Base-by-base conservation (phyloP, 2,329 filamentous ascomycete species). In the Apiospora marii region DNA sequence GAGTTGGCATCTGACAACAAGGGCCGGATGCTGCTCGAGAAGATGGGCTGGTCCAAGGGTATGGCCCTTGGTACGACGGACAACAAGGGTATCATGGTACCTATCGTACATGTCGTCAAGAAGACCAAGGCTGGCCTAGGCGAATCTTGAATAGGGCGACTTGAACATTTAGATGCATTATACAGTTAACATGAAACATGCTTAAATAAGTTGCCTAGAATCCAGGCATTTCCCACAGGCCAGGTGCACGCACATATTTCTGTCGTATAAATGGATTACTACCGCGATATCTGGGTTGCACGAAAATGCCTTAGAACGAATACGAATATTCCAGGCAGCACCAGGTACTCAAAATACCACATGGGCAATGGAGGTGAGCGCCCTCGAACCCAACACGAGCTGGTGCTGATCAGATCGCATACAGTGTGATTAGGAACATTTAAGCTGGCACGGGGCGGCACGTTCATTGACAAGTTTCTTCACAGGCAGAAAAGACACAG, bases 1-100 rank as follows among this genome's bases (percentile, higher is more conserved):
- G 95, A 98, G 81, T 87, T 99, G 44, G 93, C 94, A 0, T 85
- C 87, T 5, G 93, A 93, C 70, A 98, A 98, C 80, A 94, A 91
- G 76, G 96, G 96, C 14, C 90, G 94, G 69, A 90, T 91, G 3
- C 93, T 99, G 91, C 84, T 99, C 75, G 94, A 97, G 84, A 98
- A 96, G 84, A 98, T 98, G 96, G 96, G 96, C 4, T 99, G 96
- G 95, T 93, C 90, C 74, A 92, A 88, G 70, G 96, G 96, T 6
- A 97, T 92, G 79, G 93, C 93, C 1, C 87, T 99, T 0, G 96
- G 96, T 70, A 90, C 93, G 14, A 80, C 86, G 1, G 91, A 97
- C 75, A 98, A 97, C 81, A 94, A 96, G 82, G 96, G 96, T 44
- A 96, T 98, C 70, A 83, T 97, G 75, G 90, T 94, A 74, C 96